Evolutionary conservation across 75 land plant genomes (phyloP).

Genomic region (Ceratopteris richardii): DNA sequence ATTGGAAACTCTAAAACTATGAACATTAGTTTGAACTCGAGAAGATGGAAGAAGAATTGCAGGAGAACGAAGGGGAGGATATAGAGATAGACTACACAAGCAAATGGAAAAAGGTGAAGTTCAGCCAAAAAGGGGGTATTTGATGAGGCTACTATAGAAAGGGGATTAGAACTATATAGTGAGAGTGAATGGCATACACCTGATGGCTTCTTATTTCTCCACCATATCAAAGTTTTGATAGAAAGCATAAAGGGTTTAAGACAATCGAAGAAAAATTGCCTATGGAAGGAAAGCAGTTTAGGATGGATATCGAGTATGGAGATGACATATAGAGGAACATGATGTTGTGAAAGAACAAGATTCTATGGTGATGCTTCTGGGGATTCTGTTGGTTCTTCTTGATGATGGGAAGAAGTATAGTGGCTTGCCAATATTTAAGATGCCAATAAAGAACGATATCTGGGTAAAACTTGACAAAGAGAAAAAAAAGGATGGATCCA

Average conservation of each 20-base stretch:
- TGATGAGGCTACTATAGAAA: constrained; percentile 36
- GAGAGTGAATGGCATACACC: constrained; percentile 23
- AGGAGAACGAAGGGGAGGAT: constrained; percentile 35
- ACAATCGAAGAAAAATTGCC: constrained; percentile 45
- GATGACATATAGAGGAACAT: neutral
- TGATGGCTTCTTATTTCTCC: constrained; percentile 9
- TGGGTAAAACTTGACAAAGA: constrained; percentile 79
- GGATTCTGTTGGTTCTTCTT: neutral
- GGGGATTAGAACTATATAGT: constrained; percentile 9
- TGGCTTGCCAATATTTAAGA: constrained; percentile 17
- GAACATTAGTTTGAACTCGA: constrained; percentile 36
- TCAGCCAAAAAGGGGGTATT: constrained; percentile 57
- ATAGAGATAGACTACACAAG: constrained; percentile 50
- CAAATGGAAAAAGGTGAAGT: constrained; percentile 73
- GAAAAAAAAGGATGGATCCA: constrained; percentile 55
- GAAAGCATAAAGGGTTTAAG: constrained; percentile 59
- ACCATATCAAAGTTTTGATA: too few species aligned
- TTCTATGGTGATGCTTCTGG: neutral
- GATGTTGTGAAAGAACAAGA: neutral
- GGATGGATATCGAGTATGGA: constrained; percentile 20
- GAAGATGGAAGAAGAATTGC: constrained; percentile 39
- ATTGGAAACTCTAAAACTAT: constrained; percentile 74
- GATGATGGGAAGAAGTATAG: neutral
- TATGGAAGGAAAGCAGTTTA: constrained; percentile 46
- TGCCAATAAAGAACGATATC: constrained; percentile 68